Base-by-base conservation (phyloP, 1,284 basidiomycete species). In the Cryptococcus sp. region DNA sequence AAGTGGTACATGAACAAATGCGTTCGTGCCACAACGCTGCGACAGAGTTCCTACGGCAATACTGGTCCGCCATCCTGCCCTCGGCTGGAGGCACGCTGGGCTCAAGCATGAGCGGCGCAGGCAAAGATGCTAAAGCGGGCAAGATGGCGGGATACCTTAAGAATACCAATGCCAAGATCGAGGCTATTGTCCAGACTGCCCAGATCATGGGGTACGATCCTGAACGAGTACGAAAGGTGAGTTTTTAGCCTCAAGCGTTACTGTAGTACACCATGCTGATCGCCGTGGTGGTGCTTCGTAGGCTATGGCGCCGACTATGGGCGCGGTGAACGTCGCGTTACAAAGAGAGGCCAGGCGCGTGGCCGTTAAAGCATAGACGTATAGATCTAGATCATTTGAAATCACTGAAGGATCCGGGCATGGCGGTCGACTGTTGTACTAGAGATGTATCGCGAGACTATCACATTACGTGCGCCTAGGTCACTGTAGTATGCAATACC, bases 31-130 rank as follows among this genome's bases (percentile, higher is more conserved):
- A 97, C 71, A 93, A 91, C 0, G 88, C 93, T 1, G 89, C 93
- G 2, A 93, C 91, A 66, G 95, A 99, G 77, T 97, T 98, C 75
- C 82, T 99, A 11, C 86, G 95, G 11, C 95, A 98, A 73, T 98
- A 93, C 73, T 99, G 94, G 93, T 84, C 88, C 11, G 85, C 92
- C 0, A 84, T 91, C 51, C 88, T 94, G 57, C 94, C 94, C 1
- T 85, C 89, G 1, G 70, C 71, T 5, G 78, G 84, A 0, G 81
- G 83, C 19, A 87, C 90, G 38, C 71, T 83, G 15, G 72, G 65
- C 27, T 59, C 65, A 1, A 61, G 61, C 2, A 58, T 60, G 17
- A 49, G 62, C 7, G 42, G 60, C 1, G 68, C 67, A 19, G 72
- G 90, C 72, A 86, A 87, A 65, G 83, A 84, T 0, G 82, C 84